A percentile compares a stretch with the other conserved stretches of the same genome.
These are phyloP conservation scores for Postia placenta DNA, from an alignment of 768 basidiomycete genomes.

Conservation along the genomic window DNA sequence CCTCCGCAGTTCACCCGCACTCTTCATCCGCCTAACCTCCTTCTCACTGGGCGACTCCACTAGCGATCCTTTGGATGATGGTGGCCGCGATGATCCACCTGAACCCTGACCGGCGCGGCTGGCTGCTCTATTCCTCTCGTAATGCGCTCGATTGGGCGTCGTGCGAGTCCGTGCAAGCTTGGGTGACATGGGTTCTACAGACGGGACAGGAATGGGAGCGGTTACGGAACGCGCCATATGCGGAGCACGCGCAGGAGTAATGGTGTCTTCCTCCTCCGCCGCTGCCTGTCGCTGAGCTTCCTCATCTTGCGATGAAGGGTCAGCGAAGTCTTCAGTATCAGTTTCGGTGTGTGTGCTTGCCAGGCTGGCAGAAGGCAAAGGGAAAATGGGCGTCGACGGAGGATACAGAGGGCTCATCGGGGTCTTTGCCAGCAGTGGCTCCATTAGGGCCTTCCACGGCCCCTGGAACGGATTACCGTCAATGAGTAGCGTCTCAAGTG, in stretches of 20 bases:
- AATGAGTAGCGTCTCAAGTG: slow-evolving; percentile 82
- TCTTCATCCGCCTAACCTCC: slow-evolving; percentile 80
- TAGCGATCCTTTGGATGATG: slow-evolving; percentile 4
- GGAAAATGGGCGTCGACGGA: slow-evolving; percentile 57
- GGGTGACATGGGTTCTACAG: slow-evolving; percentile 22
- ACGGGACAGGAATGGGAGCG: slow-evolving; percentile 22
- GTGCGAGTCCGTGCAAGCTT: slow-evolving; percentile 68
- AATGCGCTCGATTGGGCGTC: slow-evolving; percentile 49
- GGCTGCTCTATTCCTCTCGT: slow-evolving; percentile 23
- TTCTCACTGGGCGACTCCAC: slow-evolving; percentile 29
- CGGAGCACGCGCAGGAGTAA: slow-evolving; percentile 56
- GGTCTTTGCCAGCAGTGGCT: slow-evolving; percentile 67
- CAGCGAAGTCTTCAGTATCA: slow-evolving; percentile 51
- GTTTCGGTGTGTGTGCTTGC: slow-evolving; percentile 39
- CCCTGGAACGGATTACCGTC: slow-evolving; percentile 96
- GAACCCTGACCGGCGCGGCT: neutral
- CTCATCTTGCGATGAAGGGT: slow-evolving; percentile 37
- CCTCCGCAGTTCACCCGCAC: slow-evolving; percentile 72
- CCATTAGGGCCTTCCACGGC: slow-evolving; percentile 86
- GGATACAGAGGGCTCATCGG: slow-evolving; percentile 59
- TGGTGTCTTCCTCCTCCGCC: slow-evolving; percentile 68
- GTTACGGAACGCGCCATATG: slow-evolving; percentile 47
- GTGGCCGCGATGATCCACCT: neutral
- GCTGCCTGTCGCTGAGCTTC: slow-evolving; percentile 8
- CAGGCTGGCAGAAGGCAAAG: slow-evolving; percentile 41